Evolutionary conservation across 2,329 filamentous ascomycete genomes (phyloP).

Genomic region (Domatiomyces catenatus): DNA sequence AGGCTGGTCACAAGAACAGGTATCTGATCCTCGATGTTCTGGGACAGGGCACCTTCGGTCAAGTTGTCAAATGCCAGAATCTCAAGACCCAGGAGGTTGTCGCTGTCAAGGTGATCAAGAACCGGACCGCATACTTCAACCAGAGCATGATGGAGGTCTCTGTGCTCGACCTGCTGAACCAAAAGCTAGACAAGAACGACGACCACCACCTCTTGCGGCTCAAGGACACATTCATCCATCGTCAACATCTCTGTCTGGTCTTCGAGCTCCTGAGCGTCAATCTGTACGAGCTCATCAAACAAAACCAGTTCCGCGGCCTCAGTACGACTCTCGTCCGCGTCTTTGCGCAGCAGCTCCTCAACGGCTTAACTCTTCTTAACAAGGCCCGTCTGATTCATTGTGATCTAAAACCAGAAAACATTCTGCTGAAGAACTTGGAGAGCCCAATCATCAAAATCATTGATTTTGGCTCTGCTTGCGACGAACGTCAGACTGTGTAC

Average conservation of each 20-base stretch:
- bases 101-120: conserved; percentile 98
- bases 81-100: conserved; percentile 97
- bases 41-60: conserved; percentile 92
- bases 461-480: conserved; percentile 95
- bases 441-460: conserved; percentile 99
- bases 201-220: conserved; percentile 88
- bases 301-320: conserved; percentile 94
- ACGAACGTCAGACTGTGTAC: conserved; percentile 95
- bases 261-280: conserved; percentile 96
- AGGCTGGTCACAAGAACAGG: conserved; percentile 96
- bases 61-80: conserved; percentile 98
- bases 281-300: conserved; percentile 95
- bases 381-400: conserved; percentile 96
- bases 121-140: conserved; percentile 97
- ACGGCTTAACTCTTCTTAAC: conserved; percentile 79
- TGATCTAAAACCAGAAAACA: conserved; percentile 96
- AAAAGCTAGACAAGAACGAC: conserved; percentile 97
- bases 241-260: conserved; percentile 89
- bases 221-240: conserved; percentile 96
- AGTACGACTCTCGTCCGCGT: conserved; percentile 95
- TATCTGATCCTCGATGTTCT: conserved; percentile 95
- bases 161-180: conserved; percentile 91
- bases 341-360: conserved; percentile 91
- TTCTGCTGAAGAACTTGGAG: conserved; percentile 91
- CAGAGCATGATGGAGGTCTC: conserved; percentile 99